Conservation (phyloP, 805 yeast species). For the Wickerhamomyces queroliae region DNA sequence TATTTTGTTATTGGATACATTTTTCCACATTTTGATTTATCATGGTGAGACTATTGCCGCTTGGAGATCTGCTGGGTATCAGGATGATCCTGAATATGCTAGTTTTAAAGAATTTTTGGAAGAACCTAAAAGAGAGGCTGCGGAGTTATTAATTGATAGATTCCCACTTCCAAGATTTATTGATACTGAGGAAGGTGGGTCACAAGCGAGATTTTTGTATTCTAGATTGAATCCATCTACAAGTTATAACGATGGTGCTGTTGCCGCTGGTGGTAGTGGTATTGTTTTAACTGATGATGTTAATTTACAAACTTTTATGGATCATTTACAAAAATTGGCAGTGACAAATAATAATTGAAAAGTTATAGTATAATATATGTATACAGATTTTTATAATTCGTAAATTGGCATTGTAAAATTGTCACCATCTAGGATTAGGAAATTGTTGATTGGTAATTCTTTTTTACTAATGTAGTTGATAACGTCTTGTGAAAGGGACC, state of each 20-base stretch:
- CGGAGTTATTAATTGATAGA: constrained; percentile 83
- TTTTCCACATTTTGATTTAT: constrained; percentile 92
- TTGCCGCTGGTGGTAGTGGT: constrained; percentile 44
- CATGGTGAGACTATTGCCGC: constrained; percentile 93
- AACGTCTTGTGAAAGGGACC: constrained; percentile 84
- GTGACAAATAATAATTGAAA: constrained; percentile 39
- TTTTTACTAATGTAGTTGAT: constrained; percentile 73
- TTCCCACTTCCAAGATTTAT: constrained; percentile 97
- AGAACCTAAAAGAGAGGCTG: constrained; percentile 89
- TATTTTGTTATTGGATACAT: constrained; percentile 86
- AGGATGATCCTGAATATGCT: constrained; percentile 84
- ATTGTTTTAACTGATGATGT: constrained; percentile 97
- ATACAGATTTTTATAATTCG: constrained; percentile 27
- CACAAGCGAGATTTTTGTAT: constrained; percentile 94
- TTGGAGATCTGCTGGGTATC: constrained; percentile 95
- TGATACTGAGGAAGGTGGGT: constrained; percentile 97
- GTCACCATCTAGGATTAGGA: constrained; percentile 69
- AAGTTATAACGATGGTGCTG: constrained; percentile 56
- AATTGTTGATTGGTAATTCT: constrained; percentile 78
- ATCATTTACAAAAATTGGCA: constrained; percentile 87
- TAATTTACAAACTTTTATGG: constrained; percentile 89
- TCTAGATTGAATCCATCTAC: constrained; percentile 94
- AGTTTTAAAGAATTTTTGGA: constrained; percentile 83
- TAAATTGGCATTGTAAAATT: constrained; percentile 75
- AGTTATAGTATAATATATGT: neutral